These are phyloP conservation scores for Ambrosia trifida DNA, from an alignment of 129 eudicot species.

Conservation along the genomic window DNA sequence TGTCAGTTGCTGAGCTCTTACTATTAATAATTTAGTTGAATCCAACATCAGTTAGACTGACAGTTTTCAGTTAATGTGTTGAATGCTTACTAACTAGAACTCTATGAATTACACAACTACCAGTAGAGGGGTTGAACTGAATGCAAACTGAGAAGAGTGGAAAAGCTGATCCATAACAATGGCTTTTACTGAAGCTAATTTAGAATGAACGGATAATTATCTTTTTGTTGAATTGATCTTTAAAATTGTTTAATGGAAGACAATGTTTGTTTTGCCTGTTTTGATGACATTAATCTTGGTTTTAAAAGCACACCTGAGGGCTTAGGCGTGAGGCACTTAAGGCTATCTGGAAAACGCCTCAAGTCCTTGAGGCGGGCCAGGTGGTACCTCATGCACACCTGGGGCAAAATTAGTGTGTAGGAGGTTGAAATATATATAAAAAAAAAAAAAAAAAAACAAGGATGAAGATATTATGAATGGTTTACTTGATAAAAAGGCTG, in stretches of 20 bases:
- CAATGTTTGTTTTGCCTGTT: neutral
- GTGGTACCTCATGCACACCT: too few relatives aligned
- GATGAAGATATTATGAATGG: too few relatives aligned
- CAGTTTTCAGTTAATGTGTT: conserved; percentile 10
- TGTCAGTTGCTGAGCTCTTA: neutral
- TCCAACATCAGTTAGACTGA: neutral
- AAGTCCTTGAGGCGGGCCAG: too few relatives aligned
- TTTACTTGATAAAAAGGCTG: too few relatives aligned
- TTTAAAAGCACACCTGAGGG: too few relatives aligned
- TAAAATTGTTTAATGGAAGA: neutral
- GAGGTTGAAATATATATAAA: too few relatives aligned
- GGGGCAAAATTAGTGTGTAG: too few relatives aligned
- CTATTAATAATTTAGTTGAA: conserved; percentile 11
- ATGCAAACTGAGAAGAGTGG: conserved; percentile 1
- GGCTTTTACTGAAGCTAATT: neutral
- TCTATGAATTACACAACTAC: conserved; percentile 1
- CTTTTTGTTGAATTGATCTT: neutral
- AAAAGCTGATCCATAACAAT: neutral
- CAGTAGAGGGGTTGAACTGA: neutral
- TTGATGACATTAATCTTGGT: neutral
- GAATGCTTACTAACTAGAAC: neutral
- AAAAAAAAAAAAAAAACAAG: too few relatives aligned
- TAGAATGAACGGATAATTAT: neutral
- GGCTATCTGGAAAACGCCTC: too few relatives aligned
- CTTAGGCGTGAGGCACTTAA: too few relatives aligned